Percentiles rank a stretch among this genome's conserved stretches.
These are phyloP conservation scores for Solanum tarijense DNA, from an alignment of 257 asterid genomes.

Conservation along the genomic window DNA sequence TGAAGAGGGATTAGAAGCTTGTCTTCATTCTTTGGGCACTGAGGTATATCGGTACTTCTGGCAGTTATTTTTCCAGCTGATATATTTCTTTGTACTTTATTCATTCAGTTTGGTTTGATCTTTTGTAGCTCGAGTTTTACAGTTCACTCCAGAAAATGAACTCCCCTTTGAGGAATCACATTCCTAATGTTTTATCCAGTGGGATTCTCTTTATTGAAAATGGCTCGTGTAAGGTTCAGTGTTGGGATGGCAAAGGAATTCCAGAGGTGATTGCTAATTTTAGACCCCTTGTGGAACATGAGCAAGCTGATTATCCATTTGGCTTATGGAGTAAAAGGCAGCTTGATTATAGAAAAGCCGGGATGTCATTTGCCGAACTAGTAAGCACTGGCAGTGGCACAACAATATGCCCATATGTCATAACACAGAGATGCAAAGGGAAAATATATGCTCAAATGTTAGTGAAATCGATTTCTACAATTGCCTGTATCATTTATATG, in stretches of 20 bases:
- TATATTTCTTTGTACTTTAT: background rate
- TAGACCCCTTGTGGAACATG: conserved; percentile 22
- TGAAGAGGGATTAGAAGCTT: conserved; percentile 81
- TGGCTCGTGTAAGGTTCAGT: conserved; percentile 45
- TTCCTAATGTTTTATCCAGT: conserved; percentile 70
- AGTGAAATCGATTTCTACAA: conserved; percentile 14
- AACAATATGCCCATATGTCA: conserved; percentile 71
- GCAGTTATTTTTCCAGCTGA: background rate
- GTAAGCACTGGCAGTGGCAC: conserved; percentile 30
- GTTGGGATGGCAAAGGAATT: conserved; percentile 83
- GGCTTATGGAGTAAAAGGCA: conserved; percentile 69
- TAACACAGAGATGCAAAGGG: conserved; percentile 81
- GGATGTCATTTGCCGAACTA: conserved; percentile 28
- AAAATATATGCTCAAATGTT: conserved; percentile 80
- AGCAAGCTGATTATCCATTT: conserved; percentile 59
- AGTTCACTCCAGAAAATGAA: conserved; percentile 33
- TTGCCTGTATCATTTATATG: background rate
- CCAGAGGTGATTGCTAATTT: conserved; percentile 48
- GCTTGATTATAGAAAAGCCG: conserved; percentile 52
- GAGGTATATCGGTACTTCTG: conserved; percentile 45
- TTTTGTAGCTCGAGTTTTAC: conserved; percentile 75
- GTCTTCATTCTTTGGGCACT: conserved; percentile 83
- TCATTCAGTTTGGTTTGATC: conserved; percentile 2
- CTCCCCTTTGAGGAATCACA: conserved; percentile 62
- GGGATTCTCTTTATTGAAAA: conserved; percentile 65